Evolutionary conservation across 352 stramenopile genomes (phyloP), one percentile per base, ranked within the genome.

Genomic region (Pythium graminicola): DNA sequence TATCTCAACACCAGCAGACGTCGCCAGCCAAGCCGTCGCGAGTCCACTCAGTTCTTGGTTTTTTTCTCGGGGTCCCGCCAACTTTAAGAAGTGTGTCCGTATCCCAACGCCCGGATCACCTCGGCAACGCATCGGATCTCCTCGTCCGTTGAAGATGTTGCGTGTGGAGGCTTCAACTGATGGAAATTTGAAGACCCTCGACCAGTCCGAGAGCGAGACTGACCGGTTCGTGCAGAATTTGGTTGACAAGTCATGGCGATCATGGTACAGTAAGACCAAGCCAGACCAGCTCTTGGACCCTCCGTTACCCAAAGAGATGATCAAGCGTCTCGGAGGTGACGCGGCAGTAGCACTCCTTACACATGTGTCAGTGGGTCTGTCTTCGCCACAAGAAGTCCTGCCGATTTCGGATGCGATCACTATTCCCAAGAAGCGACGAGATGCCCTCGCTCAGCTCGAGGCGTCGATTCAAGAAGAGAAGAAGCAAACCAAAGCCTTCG

Each of bases 11-110:
- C 1, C 24, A 5, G n/a, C 8, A 20, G 17, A 48, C 9, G 28
- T 36, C 0, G 38, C 50, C n/a, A 0, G 35, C 26, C 47, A 61
- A 47, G 27, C 23, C 61, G 57, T 56, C 45, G 44, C 27, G 8
- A 76, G 65, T 17, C 74, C 74, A 5, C 49, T 85, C n/a, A 85
- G 70, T 32, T 82, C 74, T 1, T 85, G 74, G 74, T 85, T 85
- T 43, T 61, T 85, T 11, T 81, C 74, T 1, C 79, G 79, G 19
- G 74, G 74, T 3, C 69, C 69, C 19, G 74, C 74, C 11, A 82
- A 85, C 49, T 85, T 85, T 36, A 64, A 81, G 26, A 76, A 82
- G 51, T 57, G 66, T 43, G 67, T 85, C 11, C 41, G 57, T 56
- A 62, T 81, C 69, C 47, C 69, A 45, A 19, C 40, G 28, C 54